Base-by-base conservation (phyloP, 805 yeast species). In the Schizosaccharomyces cryophilus region DNA sequence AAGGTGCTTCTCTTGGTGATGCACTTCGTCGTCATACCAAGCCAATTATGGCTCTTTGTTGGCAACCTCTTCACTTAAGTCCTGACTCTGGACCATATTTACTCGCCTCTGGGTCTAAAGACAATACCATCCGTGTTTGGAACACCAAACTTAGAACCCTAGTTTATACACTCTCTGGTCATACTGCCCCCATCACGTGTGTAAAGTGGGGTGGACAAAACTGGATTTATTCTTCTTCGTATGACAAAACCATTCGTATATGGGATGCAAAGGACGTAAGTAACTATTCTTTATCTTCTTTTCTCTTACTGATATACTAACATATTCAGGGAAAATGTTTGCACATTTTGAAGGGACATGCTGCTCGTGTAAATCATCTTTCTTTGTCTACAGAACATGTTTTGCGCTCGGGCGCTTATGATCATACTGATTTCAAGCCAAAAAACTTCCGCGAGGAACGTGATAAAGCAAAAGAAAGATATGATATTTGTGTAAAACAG, bases 131-230 rank as follows among this genome's bases (percentile, higher is more conserved):
- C 13, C 83, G 84, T 66, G 78, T 93, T 4, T 93, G 98, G 98
- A 95, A 90, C 67, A 78, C 87, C 1, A 77, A 80, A 15, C 73
- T 82, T 54, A 78, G 95, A 65, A 77, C 76, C 1, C 81, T 88
- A 66, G 67, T 78, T 61, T 75, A 78, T 69, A 83, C 94, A 1
- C 73, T 93, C 77, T 79, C 85, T 61, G 96, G 97, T 0, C 98
- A 93, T 69, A 78, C 87, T 40, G 80, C 85, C 60, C 80, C 95
- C 0, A 96, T 93, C 2, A 83, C 95, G 1, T 87, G 96, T 73
- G 94, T 89, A n/a, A 88, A 83, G 70, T 93, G 98, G 98, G 86
- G 96, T 62, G 98, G 98, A 1, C 74, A 80, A 58, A 87, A 88
- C 61, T 75, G 84, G 21, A 76, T 93, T 42, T 93, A 89, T 71